These are phyloP conservation scores for Tricholoma terreum DNA, from an alignment of 768 basidiomycete genomes.

Conservation along the genomic window DNA sequence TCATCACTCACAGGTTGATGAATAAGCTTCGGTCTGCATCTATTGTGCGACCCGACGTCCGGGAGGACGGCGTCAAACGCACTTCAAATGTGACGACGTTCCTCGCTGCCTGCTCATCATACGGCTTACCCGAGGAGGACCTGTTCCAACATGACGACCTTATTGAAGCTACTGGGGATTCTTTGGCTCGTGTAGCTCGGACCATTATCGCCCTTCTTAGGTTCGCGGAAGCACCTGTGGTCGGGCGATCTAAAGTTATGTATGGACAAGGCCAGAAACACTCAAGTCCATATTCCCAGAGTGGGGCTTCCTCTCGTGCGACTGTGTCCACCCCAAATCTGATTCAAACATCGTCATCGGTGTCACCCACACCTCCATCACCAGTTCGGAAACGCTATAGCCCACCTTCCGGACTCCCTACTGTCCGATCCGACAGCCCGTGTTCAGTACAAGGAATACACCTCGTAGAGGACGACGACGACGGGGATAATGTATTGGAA, in stretches of 20 bases:
- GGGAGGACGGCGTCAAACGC: conserved; percentile 63
- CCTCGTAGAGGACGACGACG: conserved; percentile 16
- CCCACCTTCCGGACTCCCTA: conserved; percentile 48
- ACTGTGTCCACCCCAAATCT: conserved; percentile 67
- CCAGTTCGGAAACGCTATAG: conserved; percentile 47
- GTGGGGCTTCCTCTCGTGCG: conserved; percentile 36
- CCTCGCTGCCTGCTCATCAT: conserved; percentile 67
- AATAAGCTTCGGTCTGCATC: conserved; percentile 69
- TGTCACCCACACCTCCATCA: conserved; percentile 36
- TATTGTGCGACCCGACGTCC: conserved; percentile 59
- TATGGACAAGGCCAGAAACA: conserved; percentile 36
- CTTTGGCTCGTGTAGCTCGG: conserved; percentile 67
- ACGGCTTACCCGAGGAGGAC: conserved; percentile 60
- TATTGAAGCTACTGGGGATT: conserved; percentile 55
- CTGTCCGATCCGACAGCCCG: conserved; percentile 56
- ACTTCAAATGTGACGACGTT: conserved; percentile 76
- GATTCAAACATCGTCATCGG: conserved; percentile 30
- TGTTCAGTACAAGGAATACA: conserved; percentile 32
- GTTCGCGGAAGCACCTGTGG: conserved; percentile 53
- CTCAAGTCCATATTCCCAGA: conserved; percentile 35
- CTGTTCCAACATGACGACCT: conserved; percentile 70
- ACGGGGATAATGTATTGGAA: conserved; percentile 21
- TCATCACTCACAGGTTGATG: conserved; percentile 52
- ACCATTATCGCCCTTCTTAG: conserved; percentile 70
- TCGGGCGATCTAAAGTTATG: conserved; percentile 45